phyloP scores from a whole-genome alignment of 1,139 yeast genomes.

The Kodamaea derodonti region DNA sequence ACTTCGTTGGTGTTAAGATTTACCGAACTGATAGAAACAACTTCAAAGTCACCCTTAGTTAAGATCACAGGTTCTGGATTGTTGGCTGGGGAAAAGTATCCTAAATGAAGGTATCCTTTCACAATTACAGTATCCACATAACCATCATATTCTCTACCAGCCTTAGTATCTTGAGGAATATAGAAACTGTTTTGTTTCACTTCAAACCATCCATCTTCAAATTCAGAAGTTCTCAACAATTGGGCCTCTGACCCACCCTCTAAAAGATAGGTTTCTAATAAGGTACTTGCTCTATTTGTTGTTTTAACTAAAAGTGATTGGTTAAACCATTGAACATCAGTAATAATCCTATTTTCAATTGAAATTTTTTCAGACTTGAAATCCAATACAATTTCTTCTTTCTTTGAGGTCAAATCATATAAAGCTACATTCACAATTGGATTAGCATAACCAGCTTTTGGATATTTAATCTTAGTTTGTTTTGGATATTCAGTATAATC shows the following conservation, averaged over 20 bases:
- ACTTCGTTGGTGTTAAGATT: slow-evolving; percentile 40
- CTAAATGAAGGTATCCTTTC: slow-evolving; percentile 54
- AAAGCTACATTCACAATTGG: slow-evolving; percentile 40
- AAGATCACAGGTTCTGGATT: slow-evolving; percentile 38
- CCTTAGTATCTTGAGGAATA: slow-evolving; percentile 56
- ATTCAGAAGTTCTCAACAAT: slow-evolving; percentile 34
- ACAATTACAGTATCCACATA: slow-evolving; percentile 52
- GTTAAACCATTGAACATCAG: slow-evolving; percentile 44
- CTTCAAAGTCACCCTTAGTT: slow-evolving; percentile 55
- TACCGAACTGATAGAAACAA: slow-evolving; percentile 43
- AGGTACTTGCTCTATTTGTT: slow-evolving; percentile 45
- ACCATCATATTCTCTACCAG: slow-evolving; percentile 45
- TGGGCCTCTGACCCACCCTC: slow-evolving; percentile 26
- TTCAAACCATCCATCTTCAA: slow-evolving; percentile 67
- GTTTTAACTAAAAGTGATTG: slow-evolving; percentile 32
- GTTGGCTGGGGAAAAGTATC: slow-evolving; percentile 52
- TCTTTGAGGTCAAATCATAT: slow-evolving; percentile 20
- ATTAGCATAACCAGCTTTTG: slow-evolving; percentile 45
- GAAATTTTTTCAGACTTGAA: slow-evolving; percentile 22
- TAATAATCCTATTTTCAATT: slow-evolving; percentile 27
- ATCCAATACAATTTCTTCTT: slow-evolving; percentile 15
- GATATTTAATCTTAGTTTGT: slow-evolving; percentile 37
- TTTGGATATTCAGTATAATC: slow-evolving; percentile 42
- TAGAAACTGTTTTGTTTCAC: slow-evolving; percentile 67
- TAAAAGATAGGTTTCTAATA: slow-evolving; percentile 36